Percentiles rank a stretch among this genome's conserved stretches.
These are phyloP conservation scores for Cyberlindnera bimundalis DNA, from an alignment of 805 yeast genomes.

Conservation along the genomic window DNA sequence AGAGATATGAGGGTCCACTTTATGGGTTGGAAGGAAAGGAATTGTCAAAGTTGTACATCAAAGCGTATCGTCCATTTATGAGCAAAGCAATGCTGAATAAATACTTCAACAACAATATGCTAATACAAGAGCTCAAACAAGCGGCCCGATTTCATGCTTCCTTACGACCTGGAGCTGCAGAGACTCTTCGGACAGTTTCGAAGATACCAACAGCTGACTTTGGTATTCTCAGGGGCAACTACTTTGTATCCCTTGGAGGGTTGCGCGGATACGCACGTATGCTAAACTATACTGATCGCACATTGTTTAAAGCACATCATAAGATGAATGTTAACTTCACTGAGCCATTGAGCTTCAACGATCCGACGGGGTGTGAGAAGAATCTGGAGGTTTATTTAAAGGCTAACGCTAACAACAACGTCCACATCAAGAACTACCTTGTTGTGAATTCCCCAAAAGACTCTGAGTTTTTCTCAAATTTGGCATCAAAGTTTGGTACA, in stretches of 20 bases:
- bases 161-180: conserved; percentile 6
- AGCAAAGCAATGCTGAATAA: conserved; percentile 11
- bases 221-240: conserved; percentile 23
- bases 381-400: conserved; percentile 15
- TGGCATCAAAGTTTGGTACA: conserved; percentile 19
- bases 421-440: conserved; percentile 18
- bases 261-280: conserved; percentile 11
- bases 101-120: conserved; percentile 11
- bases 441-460: conserved; percentile 22
- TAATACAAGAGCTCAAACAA: conserved; percentile 6
- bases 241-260: conserved; percentile 19
- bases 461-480: conserved; percentile 21
- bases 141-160: conserved; percentile 7
- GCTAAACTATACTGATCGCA: conserved; percentile 10
- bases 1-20: neutral
- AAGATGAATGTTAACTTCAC: conserved; percentile 14
- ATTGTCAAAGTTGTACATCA: conserved; percentile 15
- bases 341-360: conserved; percentile 10
- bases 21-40: conserved; percentile 3
- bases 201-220: conserved; percentile 13
- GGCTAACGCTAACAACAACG: conserved; percentile 6
- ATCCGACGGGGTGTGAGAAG: conserved; percentile 2
- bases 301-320: conserved; percentile 14
- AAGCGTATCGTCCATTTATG: conserved; percentile 22
- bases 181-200: conserved; percentile 7